phyloP scores from a whole-genome alignment of 2,329 filamentous ascomycete genomes.

The Sporothrix globosa region DNA sequence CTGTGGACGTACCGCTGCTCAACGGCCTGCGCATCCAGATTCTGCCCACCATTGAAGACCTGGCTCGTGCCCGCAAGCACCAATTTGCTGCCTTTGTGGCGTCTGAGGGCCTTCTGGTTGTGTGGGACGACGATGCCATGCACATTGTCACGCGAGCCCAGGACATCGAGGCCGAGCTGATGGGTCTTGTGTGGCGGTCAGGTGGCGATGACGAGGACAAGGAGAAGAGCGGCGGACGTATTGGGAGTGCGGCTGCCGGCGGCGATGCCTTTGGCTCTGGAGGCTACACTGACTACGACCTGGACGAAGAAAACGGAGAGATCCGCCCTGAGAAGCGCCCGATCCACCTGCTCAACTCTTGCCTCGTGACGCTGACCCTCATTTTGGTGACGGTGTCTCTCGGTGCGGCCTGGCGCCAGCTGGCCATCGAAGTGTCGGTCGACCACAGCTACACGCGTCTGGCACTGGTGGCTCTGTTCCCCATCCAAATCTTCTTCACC shows the following conservation, averaged over 20 bases:
- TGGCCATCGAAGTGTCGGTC: constrained; percentile 69
- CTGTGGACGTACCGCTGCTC: constrained; percentile 73
- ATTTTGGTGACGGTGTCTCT: constrained; percentile 66
- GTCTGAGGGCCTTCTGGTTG: constrained; percentile 69
- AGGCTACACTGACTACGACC: constrained; percentile 52
- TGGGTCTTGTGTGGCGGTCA: constrained; percentile 74
- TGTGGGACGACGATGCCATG: constrained; percentile 81
- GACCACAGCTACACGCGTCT: constrained; percentile 66
- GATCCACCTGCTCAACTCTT: constrained; percentile 70
- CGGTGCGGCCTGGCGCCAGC: constrained; percentile 69
- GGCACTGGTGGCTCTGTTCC: constrained; percentile 66
- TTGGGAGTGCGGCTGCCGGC: constrained; percentile 31
- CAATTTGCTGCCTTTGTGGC: constrained; percentile 81
- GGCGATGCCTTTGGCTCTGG: neutral
- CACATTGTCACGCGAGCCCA: constrained; percentile 71
- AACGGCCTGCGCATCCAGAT: constrained; percentile 79
- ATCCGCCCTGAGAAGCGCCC: constrained; percentile 66
- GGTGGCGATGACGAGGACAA: constrained; percentile 58
- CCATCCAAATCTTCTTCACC: constrained; percentile 78
- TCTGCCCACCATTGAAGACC: constrained; percentile 70
- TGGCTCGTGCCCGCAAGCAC: constrained; percentile 72
- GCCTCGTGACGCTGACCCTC: constrained; percentile 68
- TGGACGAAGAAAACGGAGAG: constrained; percentile 74
- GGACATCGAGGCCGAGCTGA: constrained; percentile 73
- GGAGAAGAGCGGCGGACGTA: constrained; percentile 49